These are phyloP conservation scores for Protomyces lactucae-debilis DNA, from an alignment of 1,139 yeast genomes.

Conservation along the genomic window DNA sequence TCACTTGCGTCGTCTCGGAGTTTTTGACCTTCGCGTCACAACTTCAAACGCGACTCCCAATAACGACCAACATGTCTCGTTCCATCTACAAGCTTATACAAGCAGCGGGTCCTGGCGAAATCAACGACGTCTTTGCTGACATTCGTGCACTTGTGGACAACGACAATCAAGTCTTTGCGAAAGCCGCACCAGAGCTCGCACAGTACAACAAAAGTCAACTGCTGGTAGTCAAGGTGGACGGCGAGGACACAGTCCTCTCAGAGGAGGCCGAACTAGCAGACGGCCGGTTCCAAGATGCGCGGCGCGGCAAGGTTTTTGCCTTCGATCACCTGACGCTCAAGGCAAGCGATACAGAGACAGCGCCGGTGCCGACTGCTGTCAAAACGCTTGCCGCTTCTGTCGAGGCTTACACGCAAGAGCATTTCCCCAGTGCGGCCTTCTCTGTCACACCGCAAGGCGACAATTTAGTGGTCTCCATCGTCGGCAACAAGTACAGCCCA, in stretches of 20 bases:
- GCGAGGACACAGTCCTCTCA: conserved; percentile 43
- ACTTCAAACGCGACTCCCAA: neutral
- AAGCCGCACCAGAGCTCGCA: conserved; percentile 41
- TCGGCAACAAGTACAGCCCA: conserved; percentile 70
- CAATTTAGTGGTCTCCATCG: conserved; percentile 49
- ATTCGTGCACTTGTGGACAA: conserved; percentile 41
- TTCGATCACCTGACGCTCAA: conserved; percentile 52
- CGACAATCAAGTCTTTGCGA: conserved; percentile 36
- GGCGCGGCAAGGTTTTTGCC: conserved; percentile 51
- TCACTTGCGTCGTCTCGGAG: too few species aligned
- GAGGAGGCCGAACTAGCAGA: conserved; percentile 47
- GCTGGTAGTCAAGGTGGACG: conserved; percentile 43
- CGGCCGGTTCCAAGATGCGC: conserved; percentile 47
- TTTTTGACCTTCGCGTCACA: neutral
- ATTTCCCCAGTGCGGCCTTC: conserved; percentile 46
- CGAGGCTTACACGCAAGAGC: conserved; percentile 43
- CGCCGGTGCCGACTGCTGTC: neutral
- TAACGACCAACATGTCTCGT: neutral
- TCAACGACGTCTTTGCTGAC: conserved; percentile 35
- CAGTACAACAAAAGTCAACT: conserved; percentile 46
- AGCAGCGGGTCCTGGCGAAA: conserved; percentile 26
- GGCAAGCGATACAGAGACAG: conserved; percentile 19
- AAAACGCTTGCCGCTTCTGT: conserved; percentile 26
- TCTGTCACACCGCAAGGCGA: conserved; percentile 52
- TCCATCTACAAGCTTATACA: conserved; percentile 13